Conservation (phyloP, 257 asterid species). For the Eustoma russellianum region DNA sequence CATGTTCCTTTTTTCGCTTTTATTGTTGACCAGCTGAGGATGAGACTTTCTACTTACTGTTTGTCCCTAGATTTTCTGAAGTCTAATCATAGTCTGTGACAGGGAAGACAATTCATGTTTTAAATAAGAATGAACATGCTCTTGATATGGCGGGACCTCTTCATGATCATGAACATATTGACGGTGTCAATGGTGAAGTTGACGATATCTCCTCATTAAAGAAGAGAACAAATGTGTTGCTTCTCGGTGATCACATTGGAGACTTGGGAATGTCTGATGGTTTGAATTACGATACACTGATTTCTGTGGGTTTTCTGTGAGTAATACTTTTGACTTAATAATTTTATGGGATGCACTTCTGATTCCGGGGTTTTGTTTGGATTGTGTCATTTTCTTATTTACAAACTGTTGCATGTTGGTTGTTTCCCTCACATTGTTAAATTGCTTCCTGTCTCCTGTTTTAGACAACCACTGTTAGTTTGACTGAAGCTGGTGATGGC, state of each 20-base stretch:
- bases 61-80: too few relatives aligned
- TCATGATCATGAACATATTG: conserved; percentile 52
- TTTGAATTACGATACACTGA: conserved; percentile 60
- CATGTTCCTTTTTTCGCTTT: too few relatives aligned
- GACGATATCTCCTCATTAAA: conserved; percentile 45
- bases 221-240: conserved; percentile 80
- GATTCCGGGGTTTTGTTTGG: not conserved
- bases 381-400: not conserved
- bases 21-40: too few relatives aligned
- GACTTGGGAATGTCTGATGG: conserved; percentile 98
- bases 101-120: conserved; percentile 92
- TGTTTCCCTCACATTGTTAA: not conserved
- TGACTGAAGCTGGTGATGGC: not conserved
- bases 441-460: not conserved
- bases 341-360: not conserved
- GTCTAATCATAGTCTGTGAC: conserved; percentile 1
- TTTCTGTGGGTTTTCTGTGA: conserved; percentile 90
- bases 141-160: conserved; percentile 84
- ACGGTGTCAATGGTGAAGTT: conserved; percentile 33
- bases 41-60: too few relatives aligned
- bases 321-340: conserved; percentile 14
- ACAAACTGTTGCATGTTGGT: too few relatives aligned
- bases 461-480: not conserved
- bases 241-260: conserved; percentile 90
- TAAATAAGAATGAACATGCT: conserved; percentile 94